These are phyloP conservation scores for Sphaerostilbella broomeana DNA, from an alignment of 2,329 filamentous ascomycete genomes.

Conservation along the genomic window DNA sequence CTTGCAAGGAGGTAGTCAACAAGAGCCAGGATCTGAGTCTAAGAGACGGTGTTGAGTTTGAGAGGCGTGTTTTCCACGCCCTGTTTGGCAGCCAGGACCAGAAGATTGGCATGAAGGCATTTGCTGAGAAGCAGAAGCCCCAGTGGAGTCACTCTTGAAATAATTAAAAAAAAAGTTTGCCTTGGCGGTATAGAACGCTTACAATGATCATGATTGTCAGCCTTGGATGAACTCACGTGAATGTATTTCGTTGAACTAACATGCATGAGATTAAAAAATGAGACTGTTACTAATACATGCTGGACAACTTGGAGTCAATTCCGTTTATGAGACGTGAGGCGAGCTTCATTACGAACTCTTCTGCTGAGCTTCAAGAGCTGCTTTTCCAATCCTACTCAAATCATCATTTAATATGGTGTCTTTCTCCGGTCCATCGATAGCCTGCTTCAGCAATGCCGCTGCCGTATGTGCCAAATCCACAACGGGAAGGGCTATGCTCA, in stretches of 20 bases:
- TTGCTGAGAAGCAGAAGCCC: conserved; percentile 89
- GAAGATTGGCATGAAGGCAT: conserved; percentile 94
- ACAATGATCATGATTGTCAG: conserved; percentile 35
- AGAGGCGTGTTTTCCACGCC: conserved; percentile 86
- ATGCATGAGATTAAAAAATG: neutral
- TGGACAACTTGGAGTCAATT: neutral
- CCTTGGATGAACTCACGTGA: neutral
- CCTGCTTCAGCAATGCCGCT: conserved; percentile 7
- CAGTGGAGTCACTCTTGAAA: conserved; percentile 83
- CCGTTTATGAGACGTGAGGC: neutral
- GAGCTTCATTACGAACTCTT: neutral
- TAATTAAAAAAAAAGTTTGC: too few relatives aligned
- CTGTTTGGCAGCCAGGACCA: conserved; percentile 93
- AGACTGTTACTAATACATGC: neutral
- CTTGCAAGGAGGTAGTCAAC: conserved; percentile 96
- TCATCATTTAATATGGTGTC: conserved; percentile 9
- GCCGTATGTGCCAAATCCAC: conserved; percentile 3
- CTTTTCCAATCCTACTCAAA: conserved; percentile 9
- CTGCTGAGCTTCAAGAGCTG: neutral
- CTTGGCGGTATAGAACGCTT: too few relatives aligned
- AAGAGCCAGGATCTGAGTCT: conserved; percentile 92
- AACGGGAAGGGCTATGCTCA: too few relatives aligned
- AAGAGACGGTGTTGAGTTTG: conserved; percentile 88
- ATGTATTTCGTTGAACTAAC: neutral
- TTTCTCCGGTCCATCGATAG: conserved; percentile 6